Evolutionary conservation across 2,329 filamentous ascomycete species (phyloP), one percentile per base, ranked within the genome.

Genomic region (Curvularia hawaiiensis): DNA sequence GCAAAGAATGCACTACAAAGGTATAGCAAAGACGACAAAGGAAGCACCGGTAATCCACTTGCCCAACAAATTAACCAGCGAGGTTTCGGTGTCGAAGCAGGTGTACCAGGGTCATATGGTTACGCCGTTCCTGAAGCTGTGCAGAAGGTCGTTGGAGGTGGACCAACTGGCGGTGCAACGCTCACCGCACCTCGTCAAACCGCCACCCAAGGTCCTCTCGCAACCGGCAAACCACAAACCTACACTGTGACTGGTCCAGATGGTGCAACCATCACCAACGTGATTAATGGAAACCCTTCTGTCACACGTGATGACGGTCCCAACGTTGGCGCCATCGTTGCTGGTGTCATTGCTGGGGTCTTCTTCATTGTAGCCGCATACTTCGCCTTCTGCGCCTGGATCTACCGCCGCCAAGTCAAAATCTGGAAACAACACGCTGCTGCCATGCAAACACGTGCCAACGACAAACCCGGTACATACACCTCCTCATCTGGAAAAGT

Each of bases 391-490:
- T 90, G 88, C 75, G 83, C 85, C 18, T 91, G 87, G 85, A 78
- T 92, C 8, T 92, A 92, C 79, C 83, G 88, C 28, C 87, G 87
- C 48, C 89, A 90, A 72, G 83, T 92, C 16, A 75, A 79, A 30
- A 83, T 90, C 10, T 92, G 91, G 80, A 88, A 88, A 75, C 80
- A 83, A 33, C 89, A 92, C 70, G 83, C 90, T 31, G 85, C 86
- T 1, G 84, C 88, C 67, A 79, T 84, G 1, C 88, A 90, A 67
- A 81, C 83, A 4, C 84, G 85, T 50, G 77, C 78, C 20, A 52
- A 77, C n/a, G 76, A 78, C 20, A 80, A 78, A 43, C 57, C 62
- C 20, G 66, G 64, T 46, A 71, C 73, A 4, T 61, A 67, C 20
- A 63, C 67, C 4, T 66, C 67, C 4, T 60, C 61, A 26, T 63